These are phyloP conservation scores for Westerdykella aurantiaca DNA, from an alignment of 2,329 filamentous ascomycete species.

Conservation along the genomic window DNA sequence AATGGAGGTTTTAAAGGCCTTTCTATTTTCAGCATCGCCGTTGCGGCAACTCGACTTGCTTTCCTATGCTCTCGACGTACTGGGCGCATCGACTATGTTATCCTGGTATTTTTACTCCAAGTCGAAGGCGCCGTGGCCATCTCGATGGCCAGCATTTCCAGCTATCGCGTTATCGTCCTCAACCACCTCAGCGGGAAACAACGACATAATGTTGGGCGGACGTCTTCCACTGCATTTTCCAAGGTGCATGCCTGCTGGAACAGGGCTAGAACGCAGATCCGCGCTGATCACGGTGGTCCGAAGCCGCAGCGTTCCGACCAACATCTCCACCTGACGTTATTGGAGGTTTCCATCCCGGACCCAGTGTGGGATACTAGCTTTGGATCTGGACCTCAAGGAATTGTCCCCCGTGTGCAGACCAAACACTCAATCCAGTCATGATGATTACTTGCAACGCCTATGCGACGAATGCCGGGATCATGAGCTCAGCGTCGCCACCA, in stretches of 20 bases:
- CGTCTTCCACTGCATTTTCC: too few species aligned
- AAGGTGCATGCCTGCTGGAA: not conserved
- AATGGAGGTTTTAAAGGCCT: constrained; percentile 12
- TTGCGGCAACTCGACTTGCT: constrained; percentile 9
- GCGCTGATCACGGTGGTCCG: too few species aligned
- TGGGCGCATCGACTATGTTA: constrained; percentile 5
- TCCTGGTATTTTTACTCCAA: constrained; percentile 7
- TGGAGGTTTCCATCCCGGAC: too few species aligned
- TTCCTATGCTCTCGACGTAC: constrained; percentile 7
- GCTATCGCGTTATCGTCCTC: constrained; percentile 9
- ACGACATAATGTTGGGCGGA: not conserved
- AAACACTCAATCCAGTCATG: too few species aligned
- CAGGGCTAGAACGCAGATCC: not conserved
- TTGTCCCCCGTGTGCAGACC: too few species aligned
- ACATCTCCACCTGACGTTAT: too few species aligned
- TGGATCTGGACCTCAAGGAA: too few species aligned
- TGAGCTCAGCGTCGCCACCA: too few species aligned
- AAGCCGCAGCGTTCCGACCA: too few species aligned
- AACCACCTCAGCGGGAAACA: constrained; percentile 1
- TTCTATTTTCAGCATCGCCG: constrained; percentile 6
- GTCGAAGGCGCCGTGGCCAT: constrained; percentile 10
- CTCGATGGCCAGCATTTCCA: constrained; percentile 10
- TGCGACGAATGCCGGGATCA: too few species aligned
- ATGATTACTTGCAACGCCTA: too few species aligned
- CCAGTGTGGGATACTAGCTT: too few species aligned